These are phyloP conservation scores for Solanum appendiculatum DNA, from an alignment of 257 asterid species.

Conservation along the genomic window DNA sequence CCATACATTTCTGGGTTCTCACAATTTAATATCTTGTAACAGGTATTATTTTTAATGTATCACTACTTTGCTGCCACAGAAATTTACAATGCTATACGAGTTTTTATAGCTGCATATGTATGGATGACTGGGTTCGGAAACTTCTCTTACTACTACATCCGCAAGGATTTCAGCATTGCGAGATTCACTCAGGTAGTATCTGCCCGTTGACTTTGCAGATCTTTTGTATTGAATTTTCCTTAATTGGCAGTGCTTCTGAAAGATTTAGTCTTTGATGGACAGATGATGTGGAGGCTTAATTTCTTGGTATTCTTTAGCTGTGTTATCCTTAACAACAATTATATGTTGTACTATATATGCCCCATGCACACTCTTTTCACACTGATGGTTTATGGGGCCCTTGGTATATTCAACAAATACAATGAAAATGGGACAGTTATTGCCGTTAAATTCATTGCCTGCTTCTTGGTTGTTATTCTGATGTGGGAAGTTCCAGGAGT, in stretches of 20 bases:
- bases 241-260: constrained; percentile 13
- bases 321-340: constrained; percentile 56
- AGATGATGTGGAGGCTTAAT: constrained; percentile 99
- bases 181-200: constrained; percentile 63
- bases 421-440: constrained; percentile 65
- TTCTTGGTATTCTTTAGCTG: constrained; percentile 84
- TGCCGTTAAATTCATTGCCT: constrained; percentile 52
- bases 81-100: constrained; percentile 73
- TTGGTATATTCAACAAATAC: constrained; percentile 67
- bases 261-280: constrained; percentile 6
- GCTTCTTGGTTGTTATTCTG: constrained; percentile 77
- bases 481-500: constrained; percentile 80
- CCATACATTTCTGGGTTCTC: constrained; percentile 1
- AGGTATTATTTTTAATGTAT: constrained; percentile 87
- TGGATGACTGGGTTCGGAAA: constrained; percentile 98
- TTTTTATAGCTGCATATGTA: constrained; percentile 80
- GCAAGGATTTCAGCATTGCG: constrained; percentile 76
- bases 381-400: constrained; percentile 84
- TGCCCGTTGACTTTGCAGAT: neutral
- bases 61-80: constrained; percentile 84
- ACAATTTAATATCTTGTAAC: constrained; percentile 14
- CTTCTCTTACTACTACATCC: constrained; percentile 80
- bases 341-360: constrained; percentile 73
- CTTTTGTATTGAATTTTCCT: neutral
- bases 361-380: constrained; percentile 96